Conservation (phyloP, 1,284 basidiomycete genomes). For the Bondarzewia mesenterica region DNA sequence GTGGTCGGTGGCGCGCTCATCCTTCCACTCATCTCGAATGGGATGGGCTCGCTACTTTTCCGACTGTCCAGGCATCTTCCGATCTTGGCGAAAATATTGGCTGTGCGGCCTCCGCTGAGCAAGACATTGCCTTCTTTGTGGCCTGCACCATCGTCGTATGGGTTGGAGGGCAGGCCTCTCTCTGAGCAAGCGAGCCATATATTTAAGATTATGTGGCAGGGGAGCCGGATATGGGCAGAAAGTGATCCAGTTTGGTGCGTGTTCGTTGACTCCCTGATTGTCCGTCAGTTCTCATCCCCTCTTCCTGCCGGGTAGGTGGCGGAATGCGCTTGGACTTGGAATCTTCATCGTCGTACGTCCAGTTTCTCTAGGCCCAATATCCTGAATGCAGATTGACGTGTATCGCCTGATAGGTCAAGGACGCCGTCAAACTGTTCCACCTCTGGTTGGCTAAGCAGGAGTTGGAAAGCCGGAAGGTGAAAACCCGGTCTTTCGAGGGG, state of each 20-base stretch:
- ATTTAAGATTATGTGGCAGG: conserved; percentile 42
- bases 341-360: conserved; percentile 56
- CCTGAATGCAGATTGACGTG: background rate
- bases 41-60: conserved; percentile 55
- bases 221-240: conserved; percentile 51
- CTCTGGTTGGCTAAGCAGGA: conserved; percentile 63
- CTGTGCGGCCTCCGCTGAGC: conserved; percentile 31
- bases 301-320: conserved; percentile 59
- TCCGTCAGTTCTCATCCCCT: background rate
- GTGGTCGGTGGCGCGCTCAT: conserved; percentile 57
- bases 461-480: conserved; percentile 54
- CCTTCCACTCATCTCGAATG: conserved; percentile 53
- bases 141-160: conserved; percentile 11
- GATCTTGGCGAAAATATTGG: conserved; percentile 47
- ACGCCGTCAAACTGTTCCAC: conserved; percentile 56
- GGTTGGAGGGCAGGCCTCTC: conserved; percentile 19
- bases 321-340: conserved; percentile 62
- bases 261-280: too few relatives aligned
- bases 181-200: conserved; percentile 17
- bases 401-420: conserved; percentile 45
- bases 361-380: too few relatives aligned
- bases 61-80: conserved; percentile 39
- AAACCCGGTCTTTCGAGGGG: conserved; percentile 60
- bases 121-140: background rate
- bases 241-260: conserved; percentile 66